Percentiles rank a stretch among this genome's conserved stretches.
These are phyloP conservation scores for Gnaphalium uliginosum DNA, from an alignment of 129 eudicot species.

Conservation along the genomic window DNA sequence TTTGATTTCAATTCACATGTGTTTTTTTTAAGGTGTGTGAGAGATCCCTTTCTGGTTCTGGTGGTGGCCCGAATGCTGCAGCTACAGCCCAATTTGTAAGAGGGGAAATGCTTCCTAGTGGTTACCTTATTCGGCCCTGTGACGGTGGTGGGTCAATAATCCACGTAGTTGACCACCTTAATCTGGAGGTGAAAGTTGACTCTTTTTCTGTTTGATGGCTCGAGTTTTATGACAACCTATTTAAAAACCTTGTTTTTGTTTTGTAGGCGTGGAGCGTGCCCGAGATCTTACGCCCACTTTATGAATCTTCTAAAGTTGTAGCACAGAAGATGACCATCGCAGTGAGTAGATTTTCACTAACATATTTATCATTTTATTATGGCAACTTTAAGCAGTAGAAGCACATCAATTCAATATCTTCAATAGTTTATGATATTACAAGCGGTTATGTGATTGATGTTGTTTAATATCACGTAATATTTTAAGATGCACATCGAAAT, in stretches of 20 bases:
- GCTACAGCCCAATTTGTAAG: conserved; percentile 75
- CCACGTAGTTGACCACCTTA: conserved; percentile 93
- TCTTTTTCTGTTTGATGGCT: conserved; percentile 5
- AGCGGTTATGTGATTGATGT: background rate
- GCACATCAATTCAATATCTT: too few relatives aligned
- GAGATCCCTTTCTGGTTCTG: conserved; percentile 95
- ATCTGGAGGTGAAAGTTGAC: conserved; percentile 58
- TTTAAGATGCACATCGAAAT: background rate
- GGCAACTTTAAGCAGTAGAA: too few relatives aligned
- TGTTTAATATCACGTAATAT: background rate
- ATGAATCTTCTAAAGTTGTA: conserved; percentile 83
- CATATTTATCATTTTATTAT: too few relatives aligned
- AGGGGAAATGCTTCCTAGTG: conserved; percentile 95
- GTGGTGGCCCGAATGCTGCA: conserved; percentile 81
- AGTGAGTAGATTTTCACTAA: conserved; percentile 43
- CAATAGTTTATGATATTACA: too few relatives aligned
- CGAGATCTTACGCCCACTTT: conserved; percentile 93
- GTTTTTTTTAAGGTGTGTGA: conserved; percentile 68
- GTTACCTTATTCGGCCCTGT: conserved; percentile 91
- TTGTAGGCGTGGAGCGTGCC: conserved; percentile 95
- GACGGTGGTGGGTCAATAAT: conserved; percentile 99
- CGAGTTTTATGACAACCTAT: conserved; percentile 5
- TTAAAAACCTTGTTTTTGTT: background rate
- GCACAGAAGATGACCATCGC: conserved; percentile 95
- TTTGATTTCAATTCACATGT: conserved; percentile 14